phyloP scores from a whole-genome alignment of 2,329 filamentous ascomycete species.

The Colletotrichum echinochloae region DNA sequence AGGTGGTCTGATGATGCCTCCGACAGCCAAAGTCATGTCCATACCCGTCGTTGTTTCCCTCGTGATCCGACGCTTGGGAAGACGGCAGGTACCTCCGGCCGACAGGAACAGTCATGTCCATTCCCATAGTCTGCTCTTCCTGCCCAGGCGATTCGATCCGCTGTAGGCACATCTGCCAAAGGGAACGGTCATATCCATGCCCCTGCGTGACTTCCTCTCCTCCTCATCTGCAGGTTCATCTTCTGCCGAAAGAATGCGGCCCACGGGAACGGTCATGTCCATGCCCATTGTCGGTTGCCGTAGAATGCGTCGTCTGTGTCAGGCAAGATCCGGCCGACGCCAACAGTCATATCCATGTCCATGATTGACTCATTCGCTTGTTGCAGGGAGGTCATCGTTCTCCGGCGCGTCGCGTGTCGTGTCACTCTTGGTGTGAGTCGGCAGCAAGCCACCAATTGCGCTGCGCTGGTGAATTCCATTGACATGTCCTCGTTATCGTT shows the following conservation, averaged over 20 bases:
- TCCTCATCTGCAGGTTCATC: conserved; percentile 59
- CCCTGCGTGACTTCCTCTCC: conserved; percentile 63
- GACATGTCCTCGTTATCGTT: conserved; percentile 76
- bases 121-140: conserved; percentile 50
- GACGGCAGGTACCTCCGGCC: conserved; percentile 64
- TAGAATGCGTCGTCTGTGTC: conserved; percentile 43
- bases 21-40: conserved; percentile 75
- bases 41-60: conserved; percentile 67
- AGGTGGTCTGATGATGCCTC: conserved; percentile 67
- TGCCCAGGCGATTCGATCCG: conserved; percentile 38
- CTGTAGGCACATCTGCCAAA: conserved; percentile 55
- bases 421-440: conserved; percentile 44
- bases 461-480: conserved; percentile 82
- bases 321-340: conserved; percentile 66
- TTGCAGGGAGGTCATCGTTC: conserved; percentile 44
- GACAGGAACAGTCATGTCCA: conserved; percentile 74
- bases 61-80: conserved; percentile 46
- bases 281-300: conserved; percentile 66
- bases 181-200: conserved; percentile 70
- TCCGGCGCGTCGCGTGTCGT: conserved; percentile 44
- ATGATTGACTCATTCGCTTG: conserved; percentile 48
- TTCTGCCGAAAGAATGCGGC: conserved; percentile 57
- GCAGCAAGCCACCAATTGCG: conserved; percentile 69
- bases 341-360: conserved; percentile 72
- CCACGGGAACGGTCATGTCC: conserved; percentile 75